Conservation (phyloP, 108 stramenopile species). For the Cylindrotheca fusiformis region DNA sequence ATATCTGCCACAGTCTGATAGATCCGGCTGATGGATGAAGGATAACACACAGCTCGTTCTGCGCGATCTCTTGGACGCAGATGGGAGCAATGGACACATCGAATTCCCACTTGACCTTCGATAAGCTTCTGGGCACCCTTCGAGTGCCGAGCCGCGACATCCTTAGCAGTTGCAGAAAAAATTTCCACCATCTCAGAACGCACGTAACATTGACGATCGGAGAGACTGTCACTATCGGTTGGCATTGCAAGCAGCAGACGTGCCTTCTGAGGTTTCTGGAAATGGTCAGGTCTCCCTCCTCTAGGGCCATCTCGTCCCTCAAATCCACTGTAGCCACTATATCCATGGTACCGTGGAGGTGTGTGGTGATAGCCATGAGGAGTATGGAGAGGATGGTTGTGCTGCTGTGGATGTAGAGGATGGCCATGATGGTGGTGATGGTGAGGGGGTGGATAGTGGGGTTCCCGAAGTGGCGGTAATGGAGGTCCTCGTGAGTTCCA, state of each 20-base stretch:
- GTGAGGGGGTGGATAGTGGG: conserved; percentile 16
- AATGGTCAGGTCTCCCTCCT: conserved; percentile 14
- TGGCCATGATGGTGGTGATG: conserved; percentile 24
- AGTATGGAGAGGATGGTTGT: conserved; percentile 17
- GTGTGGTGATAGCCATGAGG: conserved; percentile 24
- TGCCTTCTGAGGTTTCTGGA: conserved; percentile 19
- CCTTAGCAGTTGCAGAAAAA: conserved; percentile 70
- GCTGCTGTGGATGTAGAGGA: conserved; percentile 10
- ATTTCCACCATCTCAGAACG: conserved; percentile 83
- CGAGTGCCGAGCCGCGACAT: conserved; percentile 80
- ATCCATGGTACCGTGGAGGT: conserved; percentile 19
- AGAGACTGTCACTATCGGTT: conserved; percentile 66
- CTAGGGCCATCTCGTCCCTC: conserved; percentile 8
- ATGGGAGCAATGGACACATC: conserved; percentile 80
- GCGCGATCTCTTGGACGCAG: conserved; percentile 79
- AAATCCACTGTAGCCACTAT: conserved; percentile 23
- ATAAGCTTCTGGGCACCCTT: conserved; percentile 82
- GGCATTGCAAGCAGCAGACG: conserved; percentile 68
- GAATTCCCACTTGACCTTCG: conserved; percentile 78
- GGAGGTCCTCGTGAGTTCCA: conserved; percentile 45
- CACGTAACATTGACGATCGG: conserved; percentile 86
- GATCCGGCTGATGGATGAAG: conserved; percentile 80
- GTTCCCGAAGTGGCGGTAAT: conserved; percentile 33
- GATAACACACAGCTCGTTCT: conserved; percentile 85
- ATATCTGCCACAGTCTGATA: conserved; percentile 89